A percentile compares a stretch with the other conserved stretches of the same genome.
phyloP scores from a whole-genome alignment of 2,329 filamentous ascomycete genomes.

The Oidium heveae region DNA sequence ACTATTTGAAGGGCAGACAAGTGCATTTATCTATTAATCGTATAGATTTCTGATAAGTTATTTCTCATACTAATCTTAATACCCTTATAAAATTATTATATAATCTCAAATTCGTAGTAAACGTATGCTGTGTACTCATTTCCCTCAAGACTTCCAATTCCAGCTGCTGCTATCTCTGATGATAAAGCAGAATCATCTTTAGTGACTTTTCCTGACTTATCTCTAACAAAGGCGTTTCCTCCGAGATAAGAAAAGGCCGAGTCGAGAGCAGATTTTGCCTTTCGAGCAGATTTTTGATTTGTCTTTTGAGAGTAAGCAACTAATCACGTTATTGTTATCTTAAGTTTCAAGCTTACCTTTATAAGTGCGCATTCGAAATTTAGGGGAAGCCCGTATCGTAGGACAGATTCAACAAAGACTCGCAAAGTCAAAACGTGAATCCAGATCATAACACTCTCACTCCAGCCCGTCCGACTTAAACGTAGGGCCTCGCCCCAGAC shows the following conservation, averaged over 20 bases:
- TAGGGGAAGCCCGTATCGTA: constrained; percentile 77
- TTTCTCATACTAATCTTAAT: no score
- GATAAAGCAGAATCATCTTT: constrained; percentile 66
- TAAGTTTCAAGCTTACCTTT: constrained; percentile 31
- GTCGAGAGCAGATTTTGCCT: constrained; percentile 58
- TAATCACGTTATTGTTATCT: not conserved
- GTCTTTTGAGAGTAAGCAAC: constrained; percentile 33
- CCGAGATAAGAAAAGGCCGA: constrained; percentile 72
- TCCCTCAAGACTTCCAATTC: constrained; percentile 40
- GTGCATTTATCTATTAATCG: no score
- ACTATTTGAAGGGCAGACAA: no score
- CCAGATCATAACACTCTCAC: no score
- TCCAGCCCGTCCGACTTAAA: no score
- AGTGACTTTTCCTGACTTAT: constrained; percentile 78
- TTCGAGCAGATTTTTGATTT: constrained; percentile 56
- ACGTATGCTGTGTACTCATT: constrained; percentile 88
- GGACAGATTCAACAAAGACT: no score
- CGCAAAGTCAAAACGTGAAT: no score
- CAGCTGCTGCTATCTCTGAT: constrained; percentile 62
- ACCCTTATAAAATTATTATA: no score
- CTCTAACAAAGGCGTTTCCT: constrained; percentile 76
- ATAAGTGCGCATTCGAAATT: constrained; percentile 71
- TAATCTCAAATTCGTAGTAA: constrained; percentile 81
- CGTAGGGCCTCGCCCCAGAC: no score
- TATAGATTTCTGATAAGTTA: no score